These are phyloP conservation scores for Capsaspora owczarzaki DNA, from an alignment of 78 protist genomes.

Conservation along the genomic window DNA sequence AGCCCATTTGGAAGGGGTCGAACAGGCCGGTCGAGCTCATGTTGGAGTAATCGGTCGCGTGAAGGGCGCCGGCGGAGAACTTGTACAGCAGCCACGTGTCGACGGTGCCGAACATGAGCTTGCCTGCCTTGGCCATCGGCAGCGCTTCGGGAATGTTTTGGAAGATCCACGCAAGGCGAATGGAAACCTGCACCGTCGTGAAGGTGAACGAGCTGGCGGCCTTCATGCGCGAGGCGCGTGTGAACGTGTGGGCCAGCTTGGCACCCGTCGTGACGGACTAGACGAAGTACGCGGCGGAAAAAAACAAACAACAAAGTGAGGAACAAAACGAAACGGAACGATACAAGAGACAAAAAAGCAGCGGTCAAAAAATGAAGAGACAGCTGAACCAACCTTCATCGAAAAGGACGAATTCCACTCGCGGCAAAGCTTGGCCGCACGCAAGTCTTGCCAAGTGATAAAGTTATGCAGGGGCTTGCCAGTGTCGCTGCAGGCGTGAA, in stretches of 20 bases:
- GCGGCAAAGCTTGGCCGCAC: not conserved
- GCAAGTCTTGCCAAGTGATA: not conserved
- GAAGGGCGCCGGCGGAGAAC: not conserved
- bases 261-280: not conserved
- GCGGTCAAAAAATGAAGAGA: no score
- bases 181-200: not conserved
- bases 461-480: not conserved
- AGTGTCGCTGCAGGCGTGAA: not conserved
- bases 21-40: not conserved
- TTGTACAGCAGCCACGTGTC: not conserved
- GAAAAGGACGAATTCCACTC: not conserved
- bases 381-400: no score
- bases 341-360: no score
- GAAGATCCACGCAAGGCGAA: not conserved
- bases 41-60: not conserved
- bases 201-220: not conserved
- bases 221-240: not conserved
- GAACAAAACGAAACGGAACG: no score
- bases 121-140: not conserved
- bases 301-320: not conserved
- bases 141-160: not conserved
- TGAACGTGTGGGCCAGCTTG: not conserved
- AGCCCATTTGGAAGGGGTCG: conserved; percentile 4
- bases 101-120: not conserved
- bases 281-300: not conserved